Conservation (phyloP, 805 yeast species). For the Clavispora carvajalis region DNA sequence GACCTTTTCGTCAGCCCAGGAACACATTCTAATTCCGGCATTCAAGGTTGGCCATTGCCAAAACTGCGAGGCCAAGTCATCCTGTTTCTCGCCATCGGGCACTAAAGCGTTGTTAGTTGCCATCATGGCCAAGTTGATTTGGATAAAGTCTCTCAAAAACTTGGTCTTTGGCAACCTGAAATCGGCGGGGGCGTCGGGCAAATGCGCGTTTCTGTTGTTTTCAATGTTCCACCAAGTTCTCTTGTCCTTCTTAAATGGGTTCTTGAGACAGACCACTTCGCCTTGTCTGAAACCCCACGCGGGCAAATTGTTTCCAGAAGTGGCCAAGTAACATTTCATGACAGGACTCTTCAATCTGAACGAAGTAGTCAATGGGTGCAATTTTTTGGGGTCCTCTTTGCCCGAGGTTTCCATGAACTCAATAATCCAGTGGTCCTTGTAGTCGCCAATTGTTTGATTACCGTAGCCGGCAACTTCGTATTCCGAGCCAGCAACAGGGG, state of each 20-base stretch:
- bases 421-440: conserved; percentile 71
- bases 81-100: conserved; percentile 68
- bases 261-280: conserved; percentile 77
- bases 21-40: conserved; percentile 71
- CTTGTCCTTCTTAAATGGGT: conserved; percentile 68
- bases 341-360: conserved; percentile 67
- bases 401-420: conserved; percentile 62
- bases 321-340: conserved; percentile 79
- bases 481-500: conserved; percentile 52
- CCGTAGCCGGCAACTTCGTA: conserved; percentile 75
- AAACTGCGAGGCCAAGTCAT: conserved; percentile 66
- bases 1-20: conserved; percentile 53
- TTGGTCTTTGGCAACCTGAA: conserved; percentile 55
- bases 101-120: conserved; percentile 78
- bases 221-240: conserved; percentile 89
- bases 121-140: conserved; percentile 75
- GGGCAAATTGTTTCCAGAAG: conserved; percentile 78
- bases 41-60: conserved; percentile 80
- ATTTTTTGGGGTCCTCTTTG: conserved; percentile 43
- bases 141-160: conserved; percentile 65
- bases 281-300: conserved; percentile 98
- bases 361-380: conserved; percentile 81
- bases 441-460: conserved; percentile 56
- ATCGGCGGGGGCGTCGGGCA: conserved; percentile 56
- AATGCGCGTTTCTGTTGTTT: conserved; percentile 52